These are phyloP conservation scores for Aegilops sharonensis DNA, from an alignment of 176 grass and related monocot genomes.

Conservation along the genomic window DNA sequence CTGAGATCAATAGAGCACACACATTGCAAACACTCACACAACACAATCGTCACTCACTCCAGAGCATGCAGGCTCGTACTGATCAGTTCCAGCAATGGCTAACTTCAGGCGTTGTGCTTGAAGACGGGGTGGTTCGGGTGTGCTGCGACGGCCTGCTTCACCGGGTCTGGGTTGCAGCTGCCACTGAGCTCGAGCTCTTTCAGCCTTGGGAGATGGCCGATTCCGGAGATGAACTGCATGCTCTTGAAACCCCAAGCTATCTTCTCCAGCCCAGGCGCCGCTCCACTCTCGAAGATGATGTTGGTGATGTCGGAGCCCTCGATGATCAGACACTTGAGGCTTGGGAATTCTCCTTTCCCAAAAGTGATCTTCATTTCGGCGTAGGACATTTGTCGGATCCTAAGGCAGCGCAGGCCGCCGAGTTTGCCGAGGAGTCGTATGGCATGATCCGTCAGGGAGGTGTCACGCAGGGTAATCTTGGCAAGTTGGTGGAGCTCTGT, in stretches of 20 bases:
- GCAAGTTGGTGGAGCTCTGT: neutral
- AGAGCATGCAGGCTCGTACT: neutral
- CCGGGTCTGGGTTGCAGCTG: neutral
- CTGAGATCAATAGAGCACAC: too few species aligned
- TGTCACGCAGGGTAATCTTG: conserved; percentile 24
- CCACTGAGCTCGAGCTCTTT: neutral
- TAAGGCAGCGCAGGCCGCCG: neutral
- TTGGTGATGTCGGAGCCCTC: neutral
- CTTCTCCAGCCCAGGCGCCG: neutral
- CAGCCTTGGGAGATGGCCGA: neutral
- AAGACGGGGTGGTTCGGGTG: neutral
- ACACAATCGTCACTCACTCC: too few species aligned
- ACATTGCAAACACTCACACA: too few species aligned
- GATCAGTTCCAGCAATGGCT: neutral
- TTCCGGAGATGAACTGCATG: neutral
- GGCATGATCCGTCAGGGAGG: neutral
- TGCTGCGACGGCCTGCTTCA: neutral
- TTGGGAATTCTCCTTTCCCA: neutral
- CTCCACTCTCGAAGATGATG: neutral
- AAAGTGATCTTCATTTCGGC: neutral
- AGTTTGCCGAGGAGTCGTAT: conserved; percentile 4
- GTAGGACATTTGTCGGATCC: neutral
- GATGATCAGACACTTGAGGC: neutral
- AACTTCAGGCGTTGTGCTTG: neutral
- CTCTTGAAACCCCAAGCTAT: conserved; percentile 3